These are phyloP conservation scores for Ceratocystis destructans DNA, from an alignment of 2,329 filamentous ascomycete species.

Conservation along the genomic window DNA sequence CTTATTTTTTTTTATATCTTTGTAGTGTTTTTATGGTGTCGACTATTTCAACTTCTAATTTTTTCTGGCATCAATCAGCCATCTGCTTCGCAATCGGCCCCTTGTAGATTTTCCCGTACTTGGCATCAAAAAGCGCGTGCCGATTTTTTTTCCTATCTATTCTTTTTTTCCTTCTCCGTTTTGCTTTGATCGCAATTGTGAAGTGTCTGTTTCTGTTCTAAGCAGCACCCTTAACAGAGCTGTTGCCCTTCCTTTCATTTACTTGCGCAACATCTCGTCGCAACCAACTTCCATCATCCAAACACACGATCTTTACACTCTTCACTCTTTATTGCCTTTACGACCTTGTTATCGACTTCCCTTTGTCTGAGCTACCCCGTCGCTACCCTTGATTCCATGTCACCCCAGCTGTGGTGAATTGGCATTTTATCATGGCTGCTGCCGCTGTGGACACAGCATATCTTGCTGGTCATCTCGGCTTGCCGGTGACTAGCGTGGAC, in stretches of 20 bases:
- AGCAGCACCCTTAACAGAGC: neutral
- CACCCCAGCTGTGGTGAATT: conserved; percentile 2
- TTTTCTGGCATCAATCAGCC: neutral
- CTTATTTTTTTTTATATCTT: neutral
- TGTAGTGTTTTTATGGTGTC: neutral
- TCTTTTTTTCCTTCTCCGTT: conserved; percentile 3
- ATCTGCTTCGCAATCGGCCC: neutral
- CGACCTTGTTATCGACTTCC: neutral
- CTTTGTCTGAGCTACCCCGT: neutral
- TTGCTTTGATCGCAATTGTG: conserved; percentile 8
- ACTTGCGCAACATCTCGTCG: conserved; percentile 2
- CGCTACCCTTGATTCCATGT: conserved; percentile 8
- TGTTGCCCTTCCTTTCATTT: neutral
- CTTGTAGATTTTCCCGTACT: neutral
- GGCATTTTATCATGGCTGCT: conserved; percentile 29
- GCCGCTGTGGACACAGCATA: conserved; percentile 53
- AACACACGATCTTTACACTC: neutral
- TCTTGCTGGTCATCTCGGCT: conserved; percentile 55
- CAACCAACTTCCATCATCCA: neutral
- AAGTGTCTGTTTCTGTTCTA: neutral
- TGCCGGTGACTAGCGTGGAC: conserved; percentile 51
- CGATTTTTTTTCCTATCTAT: neutral
- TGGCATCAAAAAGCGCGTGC: neutral
- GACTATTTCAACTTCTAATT: conserved; percentile 1
- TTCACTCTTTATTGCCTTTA: neutral